These are phyloP conservation scores for Gyrodon lividus DNA, from an alignment of 768 basidiomycete species.

Conservation along the genomic window DNA sequence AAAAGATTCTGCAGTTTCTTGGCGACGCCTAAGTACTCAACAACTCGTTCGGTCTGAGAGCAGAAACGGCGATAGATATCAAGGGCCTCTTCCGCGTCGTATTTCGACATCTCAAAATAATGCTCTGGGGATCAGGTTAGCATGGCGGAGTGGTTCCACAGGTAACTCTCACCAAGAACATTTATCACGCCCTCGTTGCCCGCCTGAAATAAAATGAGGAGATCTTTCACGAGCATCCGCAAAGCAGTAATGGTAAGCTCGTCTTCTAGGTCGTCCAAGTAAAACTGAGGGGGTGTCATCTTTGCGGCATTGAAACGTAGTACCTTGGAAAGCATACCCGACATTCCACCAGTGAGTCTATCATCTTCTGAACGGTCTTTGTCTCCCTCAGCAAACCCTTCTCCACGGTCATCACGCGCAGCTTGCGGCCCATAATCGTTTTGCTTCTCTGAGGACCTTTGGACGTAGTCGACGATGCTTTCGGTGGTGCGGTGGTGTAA, in stretches of 20 bases:
- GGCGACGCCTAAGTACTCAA: constrained; percentile 90
- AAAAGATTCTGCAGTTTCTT: constrained; percentile 90
- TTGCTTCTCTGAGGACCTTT: constrained; percentile 59
- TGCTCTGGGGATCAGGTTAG: constrained; percentile 57
- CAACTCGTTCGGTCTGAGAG: constrained; percentile 87
- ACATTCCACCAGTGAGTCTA: constrained; percentile 85
- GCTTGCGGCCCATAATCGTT: constrained; percentile 77
- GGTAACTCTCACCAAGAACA: constrained; percentile 59
- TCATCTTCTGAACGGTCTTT: constrained; percentile 84
- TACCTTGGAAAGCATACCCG: constrained; percentile 54
- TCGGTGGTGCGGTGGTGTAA: constrained; percentile 29
- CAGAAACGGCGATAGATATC: constrained; percentile 92
- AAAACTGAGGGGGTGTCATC: constrained; percentile 59
- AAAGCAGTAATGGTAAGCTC: constrained; percentile 86
- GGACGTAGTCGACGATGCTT: constrained; percentile 33
- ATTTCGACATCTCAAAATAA: constrained; percentile 97
- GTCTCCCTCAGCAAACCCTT: constrained; percentile 94
- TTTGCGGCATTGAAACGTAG: not conserved
- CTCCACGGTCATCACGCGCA: constrained; percentile 91
- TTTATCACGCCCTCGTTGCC: constrained; percentile 94
- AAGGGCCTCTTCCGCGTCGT: constrained; percentile 86
- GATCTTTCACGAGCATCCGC: constrained; percentile 93
- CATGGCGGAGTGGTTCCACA: constrained; percentile 6
- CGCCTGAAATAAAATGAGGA: constrained; percentile 92
- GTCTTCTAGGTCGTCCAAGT: constrained; percentile 89